These are phyloP conservation scores for Trypanosoma conorhini DNA, from an alignment of 208 protist genomes.

Conservation along the genomic window DNA sequence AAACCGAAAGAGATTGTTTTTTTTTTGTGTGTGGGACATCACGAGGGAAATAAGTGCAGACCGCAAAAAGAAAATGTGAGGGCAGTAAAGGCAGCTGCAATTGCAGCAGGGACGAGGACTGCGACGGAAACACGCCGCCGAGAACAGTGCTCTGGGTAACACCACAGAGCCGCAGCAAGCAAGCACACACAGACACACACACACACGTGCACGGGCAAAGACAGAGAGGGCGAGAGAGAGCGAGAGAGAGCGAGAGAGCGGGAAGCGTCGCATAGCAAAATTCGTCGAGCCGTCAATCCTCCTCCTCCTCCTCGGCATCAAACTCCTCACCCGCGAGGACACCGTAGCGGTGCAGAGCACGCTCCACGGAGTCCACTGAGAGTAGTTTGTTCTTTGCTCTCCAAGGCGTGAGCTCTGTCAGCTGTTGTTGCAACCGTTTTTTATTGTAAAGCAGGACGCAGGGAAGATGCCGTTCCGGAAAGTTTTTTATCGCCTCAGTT, in stretches of 20 bases:
- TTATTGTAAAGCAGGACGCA: constrained; percentile 85
- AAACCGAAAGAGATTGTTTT: not conserved
- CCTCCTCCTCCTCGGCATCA: constrained; percentile 34
- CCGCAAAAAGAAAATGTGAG: not conserved
- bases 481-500: constrained; percentile 76
- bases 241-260: not conserved
- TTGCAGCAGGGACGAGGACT: not conserved
- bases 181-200: not conserved
- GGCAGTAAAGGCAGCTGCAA: not conserved
- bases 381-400: constrained; percentile 34
- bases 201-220: too few species aligned
- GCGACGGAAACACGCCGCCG: not conserved
- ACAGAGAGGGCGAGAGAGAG: not conserved
- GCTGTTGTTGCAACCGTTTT: constrained; percentile 60
- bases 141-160: not conserved
- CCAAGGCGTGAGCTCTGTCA: constrained; percentile 73
- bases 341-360: constrained; percentile 38
- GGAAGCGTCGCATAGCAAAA: not conserved
- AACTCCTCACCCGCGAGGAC: constrained; percentile 44
- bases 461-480: constrained; percentile 75
- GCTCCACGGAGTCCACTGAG: constrained; percentile 53
- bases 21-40: not conserved
- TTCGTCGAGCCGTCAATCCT: not conserved
- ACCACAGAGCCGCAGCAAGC: not conserved
- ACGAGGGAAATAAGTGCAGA: not conserved